Base-by-base conservation (phyloP, 148 eudicot species). In the Fagopyrum homotropicum region DNA sequence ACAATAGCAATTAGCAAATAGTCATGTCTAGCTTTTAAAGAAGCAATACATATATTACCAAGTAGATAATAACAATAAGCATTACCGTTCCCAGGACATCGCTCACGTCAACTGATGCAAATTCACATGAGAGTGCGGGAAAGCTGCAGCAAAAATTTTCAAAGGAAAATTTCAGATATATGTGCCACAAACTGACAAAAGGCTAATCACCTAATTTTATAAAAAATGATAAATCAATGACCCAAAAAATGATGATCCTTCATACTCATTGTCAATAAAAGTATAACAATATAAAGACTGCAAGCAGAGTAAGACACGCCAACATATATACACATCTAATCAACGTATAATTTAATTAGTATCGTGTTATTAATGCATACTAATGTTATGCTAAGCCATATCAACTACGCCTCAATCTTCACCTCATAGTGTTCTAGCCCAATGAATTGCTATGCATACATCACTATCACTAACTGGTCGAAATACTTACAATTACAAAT, bases 71-170 rank as follows among this genome's bases (percentile, higher is more conserved):
- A 40, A 64, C 45, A 66, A 40, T 66, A 4, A 73, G 79, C 68
- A 82, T 86, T 90, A 94, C 98, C 79, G 98, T 94, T 79, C 98
- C 98, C 87, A 94, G 76, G 79, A 87, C 93, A 85, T 94, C 98
- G 68, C 92, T 94, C 86, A 94, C 90, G 79, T 94, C 97, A 77
- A 94, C 90, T 6, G 98, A 90, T 78, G 98, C 98, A 88, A 94
- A 94, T 86, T 94, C 97, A 84, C 98, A 94, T 45, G 98, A 94
- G 70, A 94, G 84, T 43, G 92, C 93, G 30, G 98, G 97, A 79
- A 94, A 92, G 85, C 98, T 94, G 68, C 92, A 83, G 48, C 61
- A 75, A 66, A 35, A 40, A 43, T 66, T 35, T 12, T 35, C 6
- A 14, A 14, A 43, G 43, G 45, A 66, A 40, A 66, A 43, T 15